These are phyloP conservation scores for Neurospora africana DNA, from an alignment of 495 filamentous ascomycete genomes.

Conservation along the genomic window DNA sequence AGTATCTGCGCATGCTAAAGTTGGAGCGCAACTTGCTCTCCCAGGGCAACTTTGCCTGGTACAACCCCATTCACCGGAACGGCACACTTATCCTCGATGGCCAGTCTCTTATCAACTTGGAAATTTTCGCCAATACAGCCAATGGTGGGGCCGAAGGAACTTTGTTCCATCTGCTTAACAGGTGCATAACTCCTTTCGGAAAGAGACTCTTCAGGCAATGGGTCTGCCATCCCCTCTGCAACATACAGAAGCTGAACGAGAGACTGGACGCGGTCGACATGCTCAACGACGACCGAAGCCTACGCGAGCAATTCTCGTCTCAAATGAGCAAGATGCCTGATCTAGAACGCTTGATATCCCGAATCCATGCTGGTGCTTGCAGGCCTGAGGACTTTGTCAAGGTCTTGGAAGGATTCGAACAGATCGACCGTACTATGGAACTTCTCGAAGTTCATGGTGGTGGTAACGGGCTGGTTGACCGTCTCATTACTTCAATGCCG, in stretches of 20 bases:
- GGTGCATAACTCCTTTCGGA: slow-evolving; percentile 92
- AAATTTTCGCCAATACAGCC: slow-evolving; percentile 89
- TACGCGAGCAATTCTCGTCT: slow-evolving; percentile 74
- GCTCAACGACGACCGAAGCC: slow-evolving; percentile 66
- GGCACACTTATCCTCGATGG: slow-evolving; percentile 91
- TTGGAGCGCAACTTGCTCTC: slow-evolving; percentile 81
- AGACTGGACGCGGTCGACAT: slow-evolving; percentile 93
- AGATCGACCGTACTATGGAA: slow-evolving; percentile 84
- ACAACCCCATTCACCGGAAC: slow-evolving; percentile 88
- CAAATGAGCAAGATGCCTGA: slow-evolving; percentile 87
- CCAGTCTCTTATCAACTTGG: slow-evolving; percentile 93
- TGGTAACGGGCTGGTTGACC: slow-evolving; percentile 73
- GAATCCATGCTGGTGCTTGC: slow-evolving; percentile 84
- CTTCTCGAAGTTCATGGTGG: slow-evolving; percentile 58
- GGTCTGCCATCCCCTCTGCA: slow-evolving; percentile 91
- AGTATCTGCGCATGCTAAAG: slow-evolving; percentile 80
- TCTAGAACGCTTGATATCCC: slow-evolving; percentile 85
- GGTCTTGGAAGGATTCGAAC: slow-evolving; percentile 96
- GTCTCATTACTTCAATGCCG: slow-evolving; percentile 76
- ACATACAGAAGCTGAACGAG: slow-evolving; percentile 79
- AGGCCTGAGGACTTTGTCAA: slow-evolving; percentile 82
- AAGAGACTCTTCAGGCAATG: slow-evolving; percentile 96
- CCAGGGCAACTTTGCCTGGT: slow-evolving; percentile 83
- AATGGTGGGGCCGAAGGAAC: slow-evolving; percentile 81
- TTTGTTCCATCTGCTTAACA: slow-evolving; percentile 79